Evolutionary conservation across 2,329 filamentous ascomycete genomes (phyloP).

Genomic region (Phoma herbarum): DNA sequence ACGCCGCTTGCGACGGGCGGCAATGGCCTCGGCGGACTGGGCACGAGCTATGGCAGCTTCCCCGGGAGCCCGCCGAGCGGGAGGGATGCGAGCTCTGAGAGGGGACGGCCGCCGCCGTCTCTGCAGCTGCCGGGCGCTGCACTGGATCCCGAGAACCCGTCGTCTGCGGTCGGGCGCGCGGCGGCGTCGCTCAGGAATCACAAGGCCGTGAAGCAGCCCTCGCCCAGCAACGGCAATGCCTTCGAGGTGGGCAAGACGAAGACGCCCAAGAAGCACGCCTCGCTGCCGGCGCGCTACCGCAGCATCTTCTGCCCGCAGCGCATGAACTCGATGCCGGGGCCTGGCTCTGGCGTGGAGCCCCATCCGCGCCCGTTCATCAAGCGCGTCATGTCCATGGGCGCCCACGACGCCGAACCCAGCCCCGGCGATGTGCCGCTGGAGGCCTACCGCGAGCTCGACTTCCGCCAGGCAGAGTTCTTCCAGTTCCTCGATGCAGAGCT

Average conservation of each 20-base stretch:
- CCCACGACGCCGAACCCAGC: constrained; percentile 46
- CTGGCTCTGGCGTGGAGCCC: constrained; percentile 31
- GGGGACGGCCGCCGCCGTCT: constrained; percentile 52
- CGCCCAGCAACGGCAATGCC: constrained; percentile 45
- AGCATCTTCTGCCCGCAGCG: constrained; percentile 54
- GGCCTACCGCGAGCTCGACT: constrained; percentile 70
- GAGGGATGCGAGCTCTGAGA: constrained; percentile 18
- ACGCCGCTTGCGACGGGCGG: constrained; percentile 38
- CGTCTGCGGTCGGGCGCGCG: constrained; percentile 30
- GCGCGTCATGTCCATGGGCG: constrained; percentile 56
- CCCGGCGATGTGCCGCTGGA: constrained; percentile 62
- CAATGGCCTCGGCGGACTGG: constrained; percentile 39
- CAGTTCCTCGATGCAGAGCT: constrained; percentile 83
- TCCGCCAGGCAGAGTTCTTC: constrained; percentile 85
- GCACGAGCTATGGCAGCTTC: constrained; percentile 70
- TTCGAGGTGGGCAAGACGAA: constrained; percentile 56
- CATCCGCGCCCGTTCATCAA: constrained; percentile 50
- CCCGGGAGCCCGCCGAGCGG: constrained; percentile 59
- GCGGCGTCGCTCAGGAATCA: constrained; percentile 24
- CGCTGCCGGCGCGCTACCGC: constrained; percentile 44
- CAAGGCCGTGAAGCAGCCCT: constrained; percentile 34
- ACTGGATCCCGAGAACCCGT: constrained; percentile 54
- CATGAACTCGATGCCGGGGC: constrained; percentile 52
- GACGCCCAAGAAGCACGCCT: constrained; percentile 41
- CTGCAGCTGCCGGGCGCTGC: constrained; percentile 71